Base-by-base conservation (phyloP, 768 basidiomycete species). In the Serendipita sp. region DNA sequence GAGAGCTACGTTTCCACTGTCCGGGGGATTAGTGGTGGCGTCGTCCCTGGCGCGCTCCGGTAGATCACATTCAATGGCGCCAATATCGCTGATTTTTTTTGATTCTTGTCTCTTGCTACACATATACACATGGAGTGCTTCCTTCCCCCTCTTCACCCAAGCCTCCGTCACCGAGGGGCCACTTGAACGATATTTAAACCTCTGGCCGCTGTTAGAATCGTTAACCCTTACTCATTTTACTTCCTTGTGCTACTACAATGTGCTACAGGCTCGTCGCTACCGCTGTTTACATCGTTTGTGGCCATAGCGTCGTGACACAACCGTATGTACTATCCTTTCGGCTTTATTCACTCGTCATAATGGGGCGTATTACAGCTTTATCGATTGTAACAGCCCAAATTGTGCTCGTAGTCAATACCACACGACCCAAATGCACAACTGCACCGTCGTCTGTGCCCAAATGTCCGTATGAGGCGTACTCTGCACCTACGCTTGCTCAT, bases 371-470 rank as follows among this genome's bases (percentile, higher is more conserved):
- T 9, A 58, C 31, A 58, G 53, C 4, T 26, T 58, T 58, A 33
- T 58, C 9, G 53, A 58, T 33, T 58, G 53, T 33, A 58, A 58
- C n/a, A 58, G 53, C n/a, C 53, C 53, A 24, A 58, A 58, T 33
- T 58, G 53, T 33, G 53, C 30, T n/a, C 53, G 53, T 11, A 58
- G 53, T 58, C 22, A 58, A n/a, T 58, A 58, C n/a, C 53, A 58
- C 28, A 58, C 53, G 11, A 34, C 53, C 22, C 53, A 58, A 33
- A 22, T 9, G 4, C 53, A 58, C 31, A 22, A 58, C 9, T 58
- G 53, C 31, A 34, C 31, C 28, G 9, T 33, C 3, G 28, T 33
- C 24, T 58, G 53, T 24, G 31, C 9, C 9, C 53, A 58, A 48
- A 17, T 28, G 45, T 48, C 9, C 1, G 34, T 38, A 5, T 38